Conservation (phyloP, 148 eudicot genomes). For the Drosera capensis region DNA sequence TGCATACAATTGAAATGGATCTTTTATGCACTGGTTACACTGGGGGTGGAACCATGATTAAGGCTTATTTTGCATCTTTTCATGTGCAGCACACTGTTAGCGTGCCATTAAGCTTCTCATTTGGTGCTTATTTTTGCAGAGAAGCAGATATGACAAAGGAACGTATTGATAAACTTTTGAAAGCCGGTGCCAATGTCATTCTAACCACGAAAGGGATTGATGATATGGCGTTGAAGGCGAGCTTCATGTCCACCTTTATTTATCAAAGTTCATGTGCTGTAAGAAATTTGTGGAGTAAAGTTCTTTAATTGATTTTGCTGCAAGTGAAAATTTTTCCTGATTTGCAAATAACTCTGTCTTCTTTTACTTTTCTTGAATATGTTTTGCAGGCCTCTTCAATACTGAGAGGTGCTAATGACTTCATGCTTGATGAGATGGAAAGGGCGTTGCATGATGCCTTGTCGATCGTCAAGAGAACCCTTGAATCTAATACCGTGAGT, state of each 20-base stretch:
- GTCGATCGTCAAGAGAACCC: constrained; percentile 91
- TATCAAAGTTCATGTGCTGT: constrained; percentile 81
- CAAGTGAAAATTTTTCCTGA: no score
- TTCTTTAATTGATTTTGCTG: no score
- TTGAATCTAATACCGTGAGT: constrained; percentile 76
- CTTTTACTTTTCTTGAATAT: no score
- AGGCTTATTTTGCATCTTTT: no score
- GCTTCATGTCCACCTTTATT: no score
- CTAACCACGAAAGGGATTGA: constrained; percentile 93
- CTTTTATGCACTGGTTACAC: no score
- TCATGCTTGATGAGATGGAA: constrained; percentile 99
- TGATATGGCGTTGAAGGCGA: constrained; percentile 99
- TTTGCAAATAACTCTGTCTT: no score
- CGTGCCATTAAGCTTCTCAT: not conserved
- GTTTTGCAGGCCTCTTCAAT: constrained; percentile 86
- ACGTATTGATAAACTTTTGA: constrained; percentile 77
- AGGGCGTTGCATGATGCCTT: constrained; percentile 95
- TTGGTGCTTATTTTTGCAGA: constrained; percentile 26
- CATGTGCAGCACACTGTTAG: not conserved
- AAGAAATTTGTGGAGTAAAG: constrained; percentile 15
- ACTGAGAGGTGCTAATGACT: constrained; percentile 94
- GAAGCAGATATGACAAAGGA: constrained; percentile 99
- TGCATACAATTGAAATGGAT: no score
- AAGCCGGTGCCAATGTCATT: constrained; percentile 92
- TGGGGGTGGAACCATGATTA: no score